phyloP scores from a whole-genome alignment of 495 filamentous ascomycete species.

The Xylaria grammica region DNA sequence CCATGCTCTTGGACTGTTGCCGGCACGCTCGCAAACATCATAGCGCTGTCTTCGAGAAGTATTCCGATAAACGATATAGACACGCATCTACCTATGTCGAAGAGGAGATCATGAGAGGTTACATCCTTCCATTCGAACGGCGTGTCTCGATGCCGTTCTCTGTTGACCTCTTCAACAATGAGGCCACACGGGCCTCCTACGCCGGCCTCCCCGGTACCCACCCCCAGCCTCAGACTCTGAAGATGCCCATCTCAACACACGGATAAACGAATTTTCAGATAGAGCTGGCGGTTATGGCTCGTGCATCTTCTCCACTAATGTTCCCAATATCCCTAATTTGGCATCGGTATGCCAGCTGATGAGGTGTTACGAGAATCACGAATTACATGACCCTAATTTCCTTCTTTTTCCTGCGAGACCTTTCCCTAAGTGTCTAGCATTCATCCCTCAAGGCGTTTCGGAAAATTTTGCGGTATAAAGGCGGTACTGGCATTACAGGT shows the following conservation, averaged over 20 bases:
- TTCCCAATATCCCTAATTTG: constrained; percentile 18
- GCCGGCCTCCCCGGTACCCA: constrained; percentile 12
- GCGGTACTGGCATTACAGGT: constrained; percentile 23
- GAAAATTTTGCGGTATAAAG: constrained; percentile 26
- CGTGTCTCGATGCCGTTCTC: constrained; percentile 10
- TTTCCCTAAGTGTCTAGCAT: constrained; percentile 17
- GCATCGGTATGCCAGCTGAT: constrained; percentile 18
- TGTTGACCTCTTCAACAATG: constrained; percentile 13
- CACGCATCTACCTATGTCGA: constrained; percentile 80
- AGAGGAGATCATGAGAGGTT: constrained; percentile 66
- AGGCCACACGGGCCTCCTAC: neutral
- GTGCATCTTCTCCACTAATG: constrained; percentile 3
- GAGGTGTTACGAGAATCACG: constrained; percentile 20
- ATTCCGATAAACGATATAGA: constrained; percentile 81
- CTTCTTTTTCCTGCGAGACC: constrained; percentile 21
- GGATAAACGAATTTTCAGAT: constrained; percentile 27
- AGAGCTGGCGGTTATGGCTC: neutral
- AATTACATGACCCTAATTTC: constrained; percentile 19
- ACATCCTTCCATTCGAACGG: constrained; percentile 42
- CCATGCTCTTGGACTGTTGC: constrained; percentile 84
- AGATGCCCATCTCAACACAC: constrained; percentile 42
- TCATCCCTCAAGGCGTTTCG: constrained; percentile 33
- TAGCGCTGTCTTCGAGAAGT: constrained; percentile 87
- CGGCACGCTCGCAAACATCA: constrained; percentile 82
- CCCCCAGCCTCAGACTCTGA: constrained; percentile 27